Evolutionary conservation across 139 green algal species (phyloP).

Genomic region (Asterochloris sp.): DNA sequence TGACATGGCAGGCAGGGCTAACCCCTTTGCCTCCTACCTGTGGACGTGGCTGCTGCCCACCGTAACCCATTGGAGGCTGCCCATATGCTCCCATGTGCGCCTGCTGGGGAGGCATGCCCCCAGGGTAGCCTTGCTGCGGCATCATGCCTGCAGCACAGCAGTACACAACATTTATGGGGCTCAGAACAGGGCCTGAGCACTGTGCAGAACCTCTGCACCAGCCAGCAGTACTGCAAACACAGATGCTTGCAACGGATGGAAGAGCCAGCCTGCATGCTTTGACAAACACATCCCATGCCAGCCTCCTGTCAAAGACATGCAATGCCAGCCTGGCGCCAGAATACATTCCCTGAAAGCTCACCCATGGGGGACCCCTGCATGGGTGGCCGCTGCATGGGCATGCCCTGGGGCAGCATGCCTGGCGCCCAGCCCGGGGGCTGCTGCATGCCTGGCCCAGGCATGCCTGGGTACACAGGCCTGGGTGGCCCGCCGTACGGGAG

Average conservation of each 20-base stretch:
- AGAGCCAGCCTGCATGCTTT: not conserved
- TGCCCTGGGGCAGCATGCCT: not conserved
- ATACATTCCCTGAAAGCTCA: not conserved
- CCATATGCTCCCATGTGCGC: too few species aligned
- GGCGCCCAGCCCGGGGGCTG: not conserved
- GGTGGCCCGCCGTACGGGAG: not conserved
- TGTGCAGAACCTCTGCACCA: not conserved
- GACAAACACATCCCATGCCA: not conserved
- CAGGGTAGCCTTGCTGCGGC: too few species aligned
- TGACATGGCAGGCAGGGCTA: too few species aligned
- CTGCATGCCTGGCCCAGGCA: not conserved
- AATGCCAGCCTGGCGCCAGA: not conserved
- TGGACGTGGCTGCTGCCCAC: too few species aligned
- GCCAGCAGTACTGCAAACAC: not conserved
- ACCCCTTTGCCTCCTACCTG: too few species aligned
- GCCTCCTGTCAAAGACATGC: not conserved
- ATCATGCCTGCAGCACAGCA: too few species aligned
- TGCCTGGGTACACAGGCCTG: not conserved
- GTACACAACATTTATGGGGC: too few species aligned
- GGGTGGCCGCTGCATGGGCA: constrained; percentile 13
- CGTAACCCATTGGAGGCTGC: too few species aligned
- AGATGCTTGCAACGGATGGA: not conserved
- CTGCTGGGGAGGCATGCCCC: too few species aligned
- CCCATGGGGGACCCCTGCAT: not conserved
- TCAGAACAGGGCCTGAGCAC: too few species aligned